These are phyloP conservation scores for Multifurca ochricompacta DNA, from an alignment of 768 basidiomycete genomes.

Conservation along the genomic window DNA sequence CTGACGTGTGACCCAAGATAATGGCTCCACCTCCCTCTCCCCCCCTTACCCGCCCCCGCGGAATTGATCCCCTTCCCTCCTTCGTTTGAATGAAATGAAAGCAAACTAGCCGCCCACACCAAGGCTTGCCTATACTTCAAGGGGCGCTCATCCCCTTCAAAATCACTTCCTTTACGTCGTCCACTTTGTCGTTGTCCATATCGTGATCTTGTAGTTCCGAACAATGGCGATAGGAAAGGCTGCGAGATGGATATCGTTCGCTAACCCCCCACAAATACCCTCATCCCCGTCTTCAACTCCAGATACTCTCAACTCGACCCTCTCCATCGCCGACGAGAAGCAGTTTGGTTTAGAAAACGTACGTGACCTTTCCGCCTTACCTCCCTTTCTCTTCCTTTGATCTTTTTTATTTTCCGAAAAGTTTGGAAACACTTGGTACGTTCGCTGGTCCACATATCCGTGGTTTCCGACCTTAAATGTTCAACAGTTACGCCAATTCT, in stretches of 20 bases:
- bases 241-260: constrained; percentile 18
- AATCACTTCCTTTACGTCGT: too few relatives aligned
- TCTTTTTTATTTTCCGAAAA: constrained; percentile 26
- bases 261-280: constrained; percentile 11
- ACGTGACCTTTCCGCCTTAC: constrained; percentile 30
- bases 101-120: too few relatives aligned
- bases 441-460: background rate
- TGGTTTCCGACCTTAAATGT: background rate
- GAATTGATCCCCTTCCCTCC: too few relatives aligned
- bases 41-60: too few relatives aligned
- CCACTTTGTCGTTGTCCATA: too few relatives aligned
- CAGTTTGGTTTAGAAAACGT: constrained; percentile 98
- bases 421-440: constrained; percentile 96
- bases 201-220: too few relatives aligned
- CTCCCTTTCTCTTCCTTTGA: constrained; percentile 8
- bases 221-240: constrained; percentile 22
- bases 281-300: background rate
- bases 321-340: constrained; percentile 64
- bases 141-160: too few relatives aligned
- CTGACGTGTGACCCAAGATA: too few relatives aligned
- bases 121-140: too few relatives aligned
- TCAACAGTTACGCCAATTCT: constrained; percentile 89
- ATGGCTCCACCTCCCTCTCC: too few relatives aligned
- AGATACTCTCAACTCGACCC: constrained; percentile 15
- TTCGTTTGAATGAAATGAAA: too few relatives aligned